A percentile compares a stretch with the other conserved stretches of the same genome.
phyloP scores from a whole-genome alignment of 2,329 filamentous ascomycete species.

The Fusarium nanum region DNA sequence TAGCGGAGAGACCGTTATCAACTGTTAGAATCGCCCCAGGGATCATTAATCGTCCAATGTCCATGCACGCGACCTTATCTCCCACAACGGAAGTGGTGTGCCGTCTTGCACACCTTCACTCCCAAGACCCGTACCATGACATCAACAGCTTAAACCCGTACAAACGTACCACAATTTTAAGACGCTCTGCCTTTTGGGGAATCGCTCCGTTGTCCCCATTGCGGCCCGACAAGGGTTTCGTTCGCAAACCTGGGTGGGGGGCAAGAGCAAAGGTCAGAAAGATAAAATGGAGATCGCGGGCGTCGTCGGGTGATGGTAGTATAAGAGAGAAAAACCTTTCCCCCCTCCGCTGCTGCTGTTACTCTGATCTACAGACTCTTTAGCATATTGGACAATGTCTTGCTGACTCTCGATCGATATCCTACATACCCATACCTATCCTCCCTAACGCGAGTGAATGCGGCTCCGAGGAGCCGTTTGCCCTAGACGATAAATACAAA shows the following conservation, averaged over 20 bases:
- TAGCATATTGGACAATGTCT: slow-evolving; percentile 24
- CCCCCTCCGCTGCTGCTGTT: neutral
- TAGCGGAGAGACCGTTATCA: slow-evolving; percentile 4
- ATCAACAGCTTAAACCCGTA: slow-evolving; percentile 28
- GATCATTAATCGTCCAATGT: slow-evolving; percentile 14
- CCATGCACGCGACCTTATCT: slow-evolving; percentile 33
- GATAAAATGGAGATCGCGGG: slow-evolving; percentile 17
- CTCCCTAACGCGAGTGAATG: slow-evolving; percentile 39
- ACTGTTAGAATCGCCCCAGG: neutral
- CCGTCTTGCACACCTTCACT: slow-evolving; percentile 19
- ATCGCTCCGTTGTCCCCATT: slow-evolving; percentile 34
- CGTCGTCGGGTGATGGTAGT: slow-evolving; percentile 7
- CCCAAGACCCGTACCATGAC: slow-evolving; percentile 24
- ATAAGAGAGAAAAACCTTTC: slow-evolving; percentile 18
- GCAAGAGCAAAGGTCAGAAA: neutral
- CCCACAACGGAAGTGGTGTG: slow-evolving; percentile 26
- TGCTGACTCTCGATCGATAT: slow-evolving; percentile 38
- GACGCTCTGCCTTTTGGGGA: slow-evolving; percentile 25
- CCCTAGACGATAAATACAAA: slow-evolving; percentile 17
- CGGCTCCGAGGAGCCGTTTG: slow-evolving; percentile 40
- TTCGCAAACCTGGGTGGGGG: slow-evolving; percentile 17
- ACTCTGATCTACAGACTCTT: neutral
- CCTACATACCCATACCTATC: slow-evolving; percentile 34
- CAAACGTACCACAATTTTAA: slow-evolving; percentile 34
- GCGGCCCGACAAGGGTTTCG: slow-evolving; percentile 34